Base-by-base conservation (phyloP, 805 yeast genomes). In the Schizosaccharomyces pombe region DNA sequence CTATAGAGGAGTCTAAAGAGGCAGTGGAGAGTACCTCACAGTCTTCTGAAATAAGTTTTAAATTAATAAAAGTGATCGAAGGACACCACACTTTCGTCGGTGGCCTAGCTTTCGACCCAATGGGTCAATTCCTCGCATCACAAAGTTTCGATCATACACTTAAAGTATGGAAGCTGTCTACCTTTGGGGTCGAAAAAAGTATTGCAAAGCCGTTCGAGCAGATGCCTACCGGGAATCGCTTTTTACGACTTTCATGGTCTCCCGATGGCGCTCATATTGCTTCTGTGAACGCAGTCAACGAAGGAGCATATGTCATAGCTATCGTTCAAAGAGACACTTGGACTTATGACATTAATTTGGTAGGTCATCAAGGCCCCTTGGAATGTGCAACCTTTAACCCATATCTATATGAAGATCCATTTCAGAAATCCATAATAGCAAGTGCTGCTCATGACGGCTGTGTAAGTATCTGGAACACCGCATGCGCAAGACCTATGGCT, bases 41-140 rank as follows among this genome's bases (percentile, higher is more conserved):
- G n/a, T n/a, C n/a, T n/a, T n/a, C n/a, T n/a, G 16, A 16, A 1
- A 3, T 37, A 1, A 24, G 22, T 16, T 37, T 16, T 4, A 37
- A 14, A 9, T 47, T 22, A 59, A 76, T 89, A 56, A 85, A 85
- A 64, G 70, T 94, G 31, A 83, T 85, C 61, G 96, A 89, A 62
- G 80, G 86, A 24, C 98, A 91, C 65, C 93, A 85, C 63, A 83
- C 94, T 2, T 89, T 84, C 68, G 96, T 91, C 30, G 91, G 93
- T 66, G 97, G 98, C 56, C 84, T 91, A 14, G 87, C 89, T 1
- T 91, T 91, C 66, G 99, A 91, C 64, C 99, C 99, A 0, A 97
- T 98, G 2, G 86, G 86, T 65, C 91, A 91, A 67, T 91, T 85
- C 65, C 91, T 91, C 69, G 96, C 95, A 5, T 89, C 99, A 0